These are phyloP conservation scores for Colletotrichum sp. DNA, from an alignment of 2,329 filamentous ascomycete genomes.

Conservation along the genomic window DNA sequence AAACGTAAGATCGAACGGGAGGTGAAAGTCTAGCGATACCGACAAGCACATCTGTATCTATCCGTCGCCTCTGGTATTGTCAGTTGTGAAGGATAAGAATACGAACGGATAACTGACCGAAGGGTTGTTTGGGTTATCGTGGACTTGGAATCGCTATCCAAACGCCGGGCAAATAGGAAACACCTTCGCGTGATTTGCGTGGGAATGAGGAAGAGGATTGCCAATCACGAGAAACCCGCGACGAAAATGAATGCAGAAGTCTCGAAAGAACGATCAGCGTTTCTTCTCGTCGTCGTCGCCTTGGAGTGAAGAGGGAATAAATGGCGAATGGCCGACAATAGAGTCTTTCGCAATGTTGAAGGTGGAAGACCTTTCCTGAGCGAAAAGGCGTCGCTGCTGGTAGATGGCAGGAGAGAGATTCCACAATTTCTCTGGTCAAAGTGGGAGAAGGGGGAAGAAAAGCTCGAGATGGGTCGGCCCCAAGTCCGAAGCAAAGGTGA, in stretches of 20 bases:
- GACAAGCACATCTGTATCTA: not conserved
- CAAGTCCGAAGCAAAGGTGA: not conserved
- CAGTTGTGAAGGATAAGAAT: not conserved
- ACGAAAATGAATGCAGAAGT: fast-evolving
- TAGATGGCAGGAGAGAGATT: not conserved
- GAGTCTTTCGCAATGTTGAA: not conserved
- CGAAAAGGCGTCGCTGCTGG: not conserved
- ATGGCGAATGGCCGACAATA: fast-evolving
- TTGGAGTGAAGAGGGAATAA: not conserved
- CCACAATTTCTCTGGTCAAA: not conserved
- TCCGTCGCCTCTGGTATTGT: not conserved
- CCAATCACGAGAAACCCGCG: fast-evolving
- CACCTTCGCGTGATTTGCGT: not conserved
- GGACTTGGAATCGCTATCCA: not conserved
- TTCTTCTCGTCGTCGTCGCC: not conserved
- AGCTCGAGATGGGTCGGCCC: not conserved
- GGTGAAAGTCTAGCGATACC: not conserved
- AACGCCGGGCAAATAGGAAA: not conserved
- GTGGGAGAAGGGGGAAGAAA: not conserved
- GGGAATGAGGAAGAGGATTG: fast-evolving
- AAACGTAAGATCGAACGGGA: not conserved
- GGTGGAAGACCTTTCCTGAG: not conserved
- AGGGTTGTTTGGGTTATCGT: not conserved
- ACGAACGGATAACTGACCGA: not conserved
- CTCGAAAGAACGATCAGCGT: not conserved